Conservation (phyloP, 768 basidiomycete species). For the Naganishia antarctica region DNA sequence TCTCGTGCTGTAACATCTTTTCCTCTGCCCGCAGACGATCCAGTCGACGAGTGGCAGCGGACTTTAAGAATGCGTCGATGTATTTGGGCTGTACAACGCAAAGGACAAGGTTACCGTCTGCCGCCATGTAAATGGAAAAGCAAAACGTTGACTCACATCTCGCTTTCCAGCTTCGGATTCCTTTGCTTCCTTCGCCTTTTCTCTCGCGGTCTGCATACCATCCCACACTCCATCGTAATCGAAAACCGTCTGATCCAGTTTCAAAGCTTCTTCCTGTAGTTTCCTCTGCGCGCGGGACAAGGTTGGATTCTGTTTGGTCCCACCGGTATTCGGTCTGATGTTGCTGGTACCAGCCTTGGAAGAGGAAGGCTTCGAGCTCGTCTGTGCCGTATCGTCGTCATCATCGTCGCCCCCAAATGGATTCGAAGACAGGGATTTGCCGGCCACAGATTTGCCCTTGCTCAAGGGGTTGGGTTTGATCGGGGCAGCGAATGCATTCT, state of each 20-base stretch:
- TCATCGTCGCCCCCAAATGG: constrained; percentile 59
- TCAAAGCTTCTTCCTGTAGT: constrained; percentile 67
- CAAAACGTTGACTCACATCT: constrained; percentile 58
- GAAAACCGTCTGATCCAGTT: constrained; percentile 75
- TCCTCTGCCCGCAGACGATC: constrained; percentile 93
- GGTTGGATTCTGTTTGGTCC: constrained; percentile 54
- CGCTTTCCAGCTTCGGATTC: constrained; percentile 70
- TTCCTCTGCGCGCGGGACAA: constrained; percentile 38
- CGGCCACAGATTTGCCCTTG: constrained; percentile 29
- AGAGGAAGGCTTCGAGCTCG: constrained; percentile 42
- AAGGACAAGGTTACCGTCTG: neutral
- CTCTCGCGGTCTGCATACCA: constrained; percentile 82
- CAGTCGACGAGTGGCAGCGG: constrained; percentile 79
- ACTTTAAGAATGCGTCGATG: constrained; percentile 68
- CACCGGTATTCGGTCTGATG: constrained; percentile 43
- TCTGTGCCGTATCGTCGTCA: constrained; percentile 54
- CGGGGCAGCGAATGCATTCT: constrained; percentile 16
- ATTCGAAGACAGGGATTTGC: constrained; percentile 9
- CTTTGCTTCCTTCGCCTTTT: constrained; percentile 66
- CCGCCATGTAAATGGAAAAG: neutral
- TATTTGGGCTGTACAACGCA: constrained; percentile 72
- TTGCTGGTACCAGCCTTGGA: constrained; percentile 1
- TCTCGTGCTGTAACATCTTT: constrained; percentile 91
- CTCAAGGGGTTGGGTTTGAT: constrained; percentile 22
- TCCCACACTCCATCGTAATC: constrained; percentile 97